A percentile compares a stretch with the other conserved stretches of the same genome.
Evolutionary conservation across 768 basidiomycete species (phyloP).

Genomic region (Auricularia heimuer): DNA sequence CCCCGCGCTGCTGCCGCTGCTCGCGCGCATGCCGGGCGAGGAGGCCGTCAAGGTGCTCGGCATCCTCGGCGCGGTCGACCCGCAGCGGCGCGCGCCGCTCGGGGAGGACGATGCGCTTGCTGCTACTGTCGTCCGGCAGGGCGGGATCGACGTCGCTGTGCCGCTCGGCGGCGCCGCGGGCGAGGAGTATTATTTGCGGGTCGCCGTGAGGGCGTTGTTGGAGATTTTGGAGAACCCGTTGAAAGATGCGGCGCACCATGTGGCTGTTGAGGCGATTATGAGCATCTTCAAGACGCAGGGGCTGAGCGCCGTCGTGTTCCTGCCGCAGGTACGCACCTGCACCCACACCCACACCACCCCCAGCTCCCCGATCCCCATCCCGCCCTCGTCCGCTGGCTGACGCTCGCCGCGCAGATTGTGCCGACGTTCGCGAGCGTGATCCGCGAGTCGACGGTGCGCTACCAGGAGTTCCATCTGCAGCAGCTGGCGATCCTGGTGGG

Average conservation of each 20-base stretch:
- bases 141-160: neutral
- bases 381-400: neutral
- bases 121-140: neutral
- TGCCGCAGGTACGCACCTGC: conserved; percentile 65
- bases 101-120: neutral
- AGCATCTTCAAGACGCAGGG: conserved; percentile 98
- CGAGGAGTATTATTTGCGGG: conserved; percentile 96
- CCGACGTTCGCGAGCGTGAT: conserved; percentile 38
- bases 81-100: conserved; percentile 54
- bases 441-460: conserved; percentile 25
- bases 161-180: conserved; percentile 33
- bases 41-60: conserved; percentile 94
- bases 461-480: conserved; percentile 36
- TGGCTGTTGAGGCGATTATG: conserved; percentile 96
- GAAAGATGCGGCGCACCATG: conserved; percentile 69
- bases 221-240: conserved; percentile 84
- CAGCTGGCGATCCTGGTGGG: conserved; percentile 37
- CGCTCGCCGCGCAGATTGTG: conserved; percentile 24
- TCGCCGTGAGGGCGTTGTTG: conserved; percentile 82
- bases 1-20: conserved; percentile 77
- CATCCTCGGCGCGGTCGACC: conserved; percentile 91
- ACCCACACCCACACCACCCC: too few species aligned
- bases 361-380: neutral
- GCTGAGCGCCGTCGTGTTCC: conserved; percentile 90
- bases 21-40: conserved; percentile 73